Evolutionary conservation across 1,284 basidiomycete species (phyloP).

Genomic region (Leccinum olivaceoglutinosum): DNA sequence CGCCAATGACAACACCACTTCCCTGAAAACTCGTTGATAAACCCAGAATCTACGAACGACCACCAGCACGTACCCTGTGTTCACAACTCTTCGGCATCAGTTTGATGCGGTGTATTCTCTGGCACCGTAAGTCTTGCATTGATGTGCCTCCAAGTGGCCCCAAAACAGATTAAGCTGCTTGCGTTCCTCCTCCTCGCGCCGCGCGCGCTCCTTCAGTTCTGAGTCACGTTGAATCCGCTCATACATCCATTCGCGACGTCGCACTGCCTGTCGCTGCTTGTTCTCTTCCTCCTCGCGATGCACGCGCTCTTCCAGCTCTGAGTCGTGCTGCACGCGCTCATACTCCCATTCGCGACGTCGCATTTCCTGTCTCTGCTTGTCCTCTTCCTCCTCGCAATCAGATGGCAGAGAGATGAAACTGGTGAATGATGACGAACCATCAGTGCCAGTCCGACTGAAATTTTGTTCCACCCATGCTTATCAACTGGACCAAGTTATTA

Average conservation of each 20-base stretch:
- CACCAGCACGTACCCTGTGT: conserved; percentile 14
- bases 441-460: too few relatives aligned
- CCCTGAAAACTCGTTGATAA: conserved; percentile 11
- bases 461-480: too few relatives aligned
- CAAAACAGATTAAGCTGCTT: not conserved
- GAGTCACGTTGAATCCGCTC: not conserved
- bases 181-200: not conserved
- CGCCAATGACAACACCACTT: conserved; percentile 14
- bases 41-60: not conserved
- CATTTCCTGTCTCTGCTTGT: too few relatives aligned
- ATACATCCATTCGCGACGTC: not conserved
- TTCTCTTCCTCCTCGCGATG: not conserved
- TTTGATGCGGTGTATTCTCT: not conserved
- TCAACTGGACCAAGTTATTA: too few relatives aligned
- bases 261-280: not conserved
- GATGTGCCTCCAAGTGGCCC: not conserved
- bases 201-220: not conserved
- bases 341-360: not conserved
- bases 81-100: conserved; percentile 23
- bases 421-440: too few relatives aligned
- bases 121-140: not conserved
- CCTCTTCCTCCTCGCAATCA: too few relatives aligned
- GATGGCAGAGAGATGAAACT: too few relatives aligned
- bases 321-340: not conserved
- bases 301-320: not conserved